Conservation (phyloP, 2,329 filamentous ascomycete species). For the Colletotrichum plurivorum region DNA sequence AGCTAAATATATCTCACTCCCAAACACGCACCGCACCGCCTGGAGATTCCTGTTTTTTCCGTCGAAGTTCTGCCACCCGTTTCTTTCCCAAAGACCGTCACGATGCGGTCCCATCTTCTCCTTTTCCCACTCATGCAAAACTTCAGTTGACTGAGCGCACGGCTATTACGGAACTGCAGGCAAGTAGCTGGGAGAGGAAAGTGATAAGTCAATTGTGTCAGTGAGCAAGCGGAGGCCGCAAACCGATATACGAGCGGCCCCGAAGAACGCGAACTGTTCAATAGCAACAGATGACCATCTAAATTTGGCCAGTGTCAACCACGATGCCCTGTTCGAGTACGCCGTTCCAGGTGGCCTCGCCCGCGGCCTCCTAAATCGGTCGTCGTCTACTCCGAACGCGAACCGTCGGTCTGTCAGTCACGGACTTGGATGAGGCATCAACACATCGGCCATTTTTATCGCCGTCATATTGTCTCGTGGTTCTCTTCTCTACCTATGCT, state of each 20-base stretch:
- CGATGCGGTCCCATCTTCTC: background rate
- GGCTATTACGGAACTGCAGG: slow-evolving; percentile 15
- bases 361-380: background rate
- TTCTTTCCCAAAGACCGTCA: background rate
- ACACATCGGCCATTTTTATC: background rate
- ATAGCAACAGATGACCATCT: background rate
- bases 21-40: slow-evolving; percentile 23
- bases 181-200: background rate
- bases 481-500: background rate
- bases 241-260: background rate
- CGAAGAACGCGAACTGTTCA: background rate
- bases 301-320: background rate
- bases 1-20: slow-evolving; percentile 19
- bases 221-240: background rate
- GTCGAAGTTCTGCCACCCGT: background rate
- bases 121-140: background rate
- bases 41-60: background rate
- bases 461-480: background rate
- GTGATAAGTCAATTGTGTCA: background rate
- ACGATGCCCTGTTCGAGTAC: background rate
- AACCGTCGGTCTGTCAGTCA: background rate
- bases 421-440: background rate
- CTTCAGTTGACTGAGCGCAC: slow-evolving; percentile 29
- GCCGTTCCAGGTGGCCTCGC: background rate
- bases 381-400: background rate